Evolutionary conservation across 331 rosid genomes (phyloP).

Genomic region (Cydonia oblonga): DNA sequence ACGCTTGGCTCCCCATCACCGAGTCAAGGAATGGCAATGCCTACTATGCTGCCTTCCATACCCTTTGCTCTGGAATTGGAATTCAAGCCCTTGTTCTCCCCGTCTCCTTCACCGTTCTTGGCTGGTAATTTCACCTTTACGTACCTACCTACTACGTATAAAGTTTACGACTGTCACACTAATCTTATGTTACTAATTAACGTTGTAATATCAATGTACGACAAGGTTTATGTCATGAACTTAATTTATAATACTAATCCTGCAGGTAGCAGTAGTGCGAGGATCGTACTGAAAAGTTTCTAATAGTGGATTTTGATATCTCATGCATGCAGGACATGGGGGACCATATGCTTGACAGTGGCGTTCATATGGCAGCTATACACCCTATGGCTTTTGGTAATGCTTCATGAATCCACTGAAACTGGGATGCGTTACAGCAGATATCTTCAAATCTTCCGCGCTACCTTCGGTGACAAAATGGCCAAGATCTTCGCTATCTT

Average conservation of each 20-base stretch:
- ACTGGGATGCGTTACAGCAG: constrained; percentile 28
- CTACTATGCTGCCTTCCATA: constrained; percentile 33
- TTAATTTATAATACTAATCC: too few relatives aligned
- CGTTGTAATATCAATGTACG: too few relatives aligned
- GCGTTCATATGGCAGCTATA: constrained; percentile 33
- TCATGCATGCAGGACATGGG: constrained; percentile 26
- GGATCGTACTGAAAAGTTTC: too few relatives aligned
- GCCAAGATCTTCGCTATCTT: constrained; percentile 12
- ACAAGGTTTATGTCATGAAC: too few relatives aligned
- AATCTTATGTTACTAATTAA: too few relatives aligned
- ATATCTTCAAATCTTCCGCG: constrained; percentile 21
- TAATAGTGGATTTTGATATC: background rate
- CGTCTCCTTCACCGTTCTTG: constrained; percentile 28
- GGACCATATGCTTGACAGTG: constrained; percentile 20
- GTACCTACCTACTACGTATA: too few relatives aligned
- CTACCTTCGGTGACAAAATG: constrained; percentile 18
- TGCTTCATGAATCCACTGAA: constrained; percentile 23
- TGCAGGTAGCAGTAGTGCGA: too few relatives aligned
- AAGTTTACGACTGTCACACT: too few relatives aligned
- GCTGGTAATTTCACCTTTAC: constrained; percentile 16
- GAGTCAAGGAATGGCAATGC: constrained; percentile 39
- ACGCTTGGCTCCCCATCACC: constrained; percentile 36
- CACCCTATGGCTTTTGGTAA: constrained; percentile 22
- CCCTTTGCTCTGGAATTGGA: constrained; percentile 33
- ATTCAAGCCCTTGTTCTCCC: constrained; percentile 31